Base-by-base conservation (phyloP, 371 early-diverging fungal species). In the Rhizopus delemar region DNA sequence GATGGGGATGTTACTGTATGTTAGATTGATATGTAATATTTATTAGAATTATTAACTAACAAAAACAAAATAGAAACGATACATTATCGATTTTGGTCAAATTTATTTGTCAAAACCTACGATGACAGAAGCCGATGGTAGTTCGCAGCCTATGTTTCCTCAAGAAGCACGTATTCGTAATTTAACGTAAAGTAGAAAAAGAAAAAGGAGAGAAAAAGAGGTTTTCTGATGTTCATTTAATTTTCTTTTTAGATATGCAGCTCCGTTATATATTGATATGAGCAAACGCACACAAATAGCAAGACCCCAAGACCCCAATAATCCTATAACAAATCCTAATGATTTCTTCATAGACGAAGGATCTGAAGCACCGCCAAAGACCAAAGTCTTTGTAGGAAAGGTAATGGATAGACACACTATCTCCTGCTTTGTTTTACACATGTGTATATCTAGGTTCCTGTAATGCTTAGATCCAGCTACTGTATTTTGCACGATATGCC, bases 151-250 rank as follows among this genome's bases (percentile, higher is more conserved):
- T 31, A 84, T 99, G 80, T 92, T 90, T 66, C 99, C 99, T 15
- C 96, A 97, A 60, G 96, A 98, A 66, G 98, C 99, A 3, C 90
- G 99, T 60, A 83, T 98, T 57, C 87, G 99, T 64, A 97, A 98
- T 75, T 78, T 99, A 70, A 99, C 99, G 69, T 96, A 84, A 65
- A 28, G 41, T 32, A 22, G 22, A 22, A 22, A 22, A 22, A 22
- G 22, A 22, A 22, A 22, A 22, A 22, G 22, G n/a, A 13, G 28
- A 11, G 43, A 43, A 39, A 39, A 39, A 39, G 39, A 39, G 48
- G 22, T 22, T 22, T 22, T 22, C 22, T 22, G 1, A 57, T 22
- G 8, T 36, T 55, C 1, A 46, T 12, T 55, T 53, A 29, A 38
- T n/a, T 32, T 12, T 8, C 51, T 5, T 15, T 36, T 48, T 72